Percentiles rank a stretch among this genome's conserved stretches.
Conservation (phyloP, 2,329 filamentous ascomycete genomes). For the Torrubiella hemipterigena region DNA sequence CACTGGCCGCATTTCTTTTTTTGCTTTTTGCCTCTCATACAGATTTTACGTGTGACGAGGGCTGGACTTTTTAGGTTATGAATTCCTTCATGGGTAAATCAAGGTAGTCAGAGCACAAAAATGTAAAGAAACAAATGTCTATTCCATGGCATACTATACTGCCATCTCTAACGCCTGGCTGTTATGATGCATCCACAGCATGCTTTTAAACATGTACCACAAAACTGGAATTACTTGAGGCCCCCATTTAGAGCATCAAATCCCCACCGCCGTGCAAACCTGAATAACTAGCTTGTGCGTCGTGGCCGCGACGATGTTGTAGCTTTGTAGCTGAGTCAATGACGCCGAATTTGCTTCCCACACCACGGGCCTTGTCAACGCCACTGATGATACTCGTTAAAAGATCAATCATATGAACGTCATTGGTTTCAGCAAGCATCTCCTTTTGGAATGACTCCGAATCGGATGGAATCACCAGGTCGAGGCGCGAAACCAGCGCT, state of each 20-base stretch:
- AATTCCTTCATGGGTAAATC: too few relatives aligned
- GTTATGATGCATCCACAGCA: too few relatives aligned
- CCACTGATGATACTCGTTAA: slow-evolving; percentile 66
- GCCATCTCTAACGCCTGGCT: too few relatives aligned
- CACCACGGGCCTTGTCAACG: slow-evolving; percentile 56
- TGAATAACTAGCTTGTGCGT: slow-evolving; percentile 11
- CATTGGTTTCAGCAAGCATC: slow-evolving; percentile 66
- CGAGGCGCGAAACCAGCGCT: slow-evolving; percentile 71
- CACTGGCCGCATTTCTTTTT: slow-evolving; percentile 13
- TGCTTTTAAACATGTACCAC: too few relatives aligned
- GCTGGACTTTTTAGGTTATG: too few relatives aligned
- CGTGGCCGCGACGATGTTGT: slow-evolving; percentile 11
- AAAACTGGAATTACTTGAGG: too few relatives aligned
- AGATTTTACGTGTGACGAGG: too few relatives aligned
- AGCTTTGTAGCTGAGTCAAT: slow-evolving; percentile 31
- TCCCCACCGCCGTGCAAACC: slow-evolving; percentile 17
- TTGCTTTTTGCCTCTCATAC: slow-evolving; percentile 1
- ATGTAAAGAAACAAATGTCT: too few relatives aligned
- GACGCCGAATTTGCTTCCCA: slow-evolving; percentile 61
- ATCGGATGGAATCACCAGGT: slow-evolving; percentile 65
- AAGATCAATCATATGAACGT: slow-evolving; percentile 68
- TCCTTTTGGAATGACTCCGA: slow-evolving; percentile 55
- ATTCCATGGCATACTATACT: too few relatives aligned
- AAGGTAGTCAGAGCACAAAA: too few relatives aligned
- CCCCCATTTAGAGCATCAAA: slow-evolving; percentile 16